Evolutionary conservation across 176 grass and related monocot species (phyloP).

Genomic region (Musa itinerans): DNA sequence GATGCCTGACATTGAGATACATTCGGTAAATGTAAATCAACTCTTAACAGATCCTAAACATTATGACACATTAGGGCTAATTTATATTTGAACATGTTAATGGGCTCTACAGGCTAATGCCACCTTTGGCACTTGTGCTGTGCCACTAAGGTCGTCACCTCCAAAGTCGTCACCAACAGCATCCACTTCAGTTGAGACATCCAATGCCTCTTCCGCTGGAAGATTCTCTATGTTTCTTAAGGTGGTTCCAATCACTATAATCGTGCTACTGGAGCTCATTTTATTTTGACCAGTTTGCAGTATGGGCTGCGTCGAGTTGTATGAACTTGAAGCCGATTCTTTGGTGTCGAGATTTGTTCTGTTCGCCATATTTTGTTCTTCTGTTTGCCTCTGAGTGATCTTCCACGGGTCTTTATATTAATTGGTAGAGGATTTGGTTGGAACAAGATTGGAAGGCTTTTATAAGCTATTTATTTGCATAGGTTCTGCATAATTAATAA

Average conservation of each 20-base stretch:
- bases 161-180: constrained; percentile 8
- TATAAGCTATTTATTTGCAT: too few relatives aligned
- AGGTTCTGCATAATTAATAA: too few relatives aligned
- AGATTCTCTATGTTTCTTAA: background rate
- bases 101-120: constrained; percentile 34
- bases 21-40: background rate
- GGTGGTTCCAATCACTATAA: background rate
- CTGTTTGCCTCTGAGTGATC: too few relatives aligned
- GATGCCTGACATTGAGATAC: background rate
- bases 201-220: background rate
- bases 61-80: background rate
- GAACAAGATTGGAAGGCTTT: too few relatives aligned
- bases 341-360: too few relatives aligned
- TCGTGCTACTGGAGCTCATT: constrained; percentile 6
- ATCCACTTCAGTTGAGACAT: background rate
- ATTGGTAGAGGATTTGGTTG: too few relatives aligned
- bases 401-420: too few relatives aligned
- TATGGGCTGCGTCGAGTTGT: background rate
- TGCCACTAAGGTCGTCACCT: constrained; percentile 9
- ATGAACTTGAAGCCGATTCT: background rate
- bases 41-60: background rate
- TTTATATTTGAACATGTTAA: background rate
- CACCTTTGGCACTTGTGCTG: constrained; percentile 32
- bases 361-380: too few relatives aligned
- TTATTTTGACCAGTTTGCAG: background rate